Evolutionary conservation across 306 rosid species (phyloP), one percentile per base, ranked within the genome.

Genomic region (Alnus rubra): DNA sequence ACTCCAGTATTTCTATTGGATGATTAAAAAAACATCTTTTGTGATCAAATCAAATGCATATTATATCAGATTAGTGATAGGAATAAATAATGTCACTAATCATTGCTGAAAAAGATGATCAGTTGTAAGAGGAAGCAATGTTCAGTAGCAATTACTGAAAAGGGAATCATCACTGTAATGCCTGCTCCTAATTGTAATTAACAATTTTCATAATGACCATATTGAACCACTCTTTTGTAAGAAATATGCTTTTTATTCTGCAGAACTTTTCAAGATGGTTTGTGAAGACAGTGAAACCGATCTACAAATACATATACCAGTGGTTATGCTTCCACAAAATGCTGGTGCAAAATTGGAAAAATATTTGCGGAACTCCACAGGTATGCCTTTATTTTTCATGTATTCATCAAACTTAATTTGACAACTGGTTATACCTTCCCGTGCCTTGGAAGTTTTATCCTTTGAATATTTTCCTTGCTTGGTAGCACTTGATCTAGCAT

Each of bases 231-330:
- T 42, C 47, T 70, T 71, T 65, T 71, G 18, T 73, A 79, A 68
- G 48, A 28, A 67, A 35, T 76, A 44, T 65, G 47, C 75, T 76
- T 74, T 62, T 58, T 76, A 15, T 54, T 78, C 45, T 76, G 65
- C 90, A 95, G 99, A 89, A 82, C 99, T 95, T 90, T 91, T 93
- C 89, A 95, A 95, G 92, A 95, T 95, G 99, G 99, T 93, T 73
- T 95, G 99, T 78, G 97, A 91, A 81, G 83, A 76, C 4, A 90
- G 85, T 65, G 88, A 95, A 88, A 93, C 91, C 64, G 97, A 93
- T 79, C 73, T 91, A 80, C 65, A 67, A 73, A 93, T 95, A 76
- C 74, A 86, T 80, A 95, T 95, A 80, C 99, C 99, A 78, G 90
- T 95, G 79, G 99, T 95, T 52, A 93, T 95, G 99, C 97, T 95